Percentiles rank a stretch among this genome's conserved stretches.
Evolutionary conservation across 805 yeast genomes (phyloP).

Genomic region (Suhomyces xylopsoci): DNA sequence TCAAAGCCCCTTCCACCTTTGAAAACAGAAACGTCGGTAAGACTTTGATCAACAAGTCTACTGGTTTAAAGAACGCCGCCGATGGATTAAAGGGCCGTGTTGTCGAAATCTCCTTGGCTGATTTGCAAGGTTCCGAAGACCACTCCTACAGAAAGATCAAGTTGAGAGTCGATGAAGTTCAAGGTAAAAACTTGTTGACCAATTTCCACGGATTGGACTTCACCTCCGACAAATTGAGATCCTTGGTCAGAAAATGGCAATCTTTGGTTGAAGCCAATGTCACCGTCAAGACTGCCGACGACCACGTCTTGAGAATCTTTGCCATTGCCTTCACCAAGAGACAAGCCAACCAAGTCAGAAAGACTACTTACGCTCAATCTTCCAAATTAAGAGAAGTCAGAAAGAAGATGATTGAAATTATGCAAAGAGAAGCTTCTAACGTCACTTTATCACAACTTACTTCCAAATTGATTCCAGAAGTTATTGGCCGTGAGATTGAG

Average conservation of each 20-base stretch:
- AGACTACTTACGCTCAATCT: conserved; percentile 96
- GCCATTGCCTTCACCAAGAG: conserved; percentile 99
- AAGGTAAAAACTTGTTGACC: conserved; percentile 97
- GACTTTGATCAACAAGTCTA: conserved; percentile 96
- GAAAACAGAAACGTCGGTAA: conserved; percentile 99
- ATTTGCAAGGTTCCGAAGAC: conserved; percentile 98
- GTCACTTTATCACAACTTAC: conserved; percentile 95
- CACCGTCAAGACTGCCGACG: conserved; percentile 97
- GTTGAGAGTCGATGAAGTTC: conserved; percentile 98
- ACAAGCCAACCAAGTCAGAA: conserved; percentile 94
- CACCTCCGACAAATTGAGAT: conserved; percentile 96
- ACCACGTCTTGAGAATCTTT: conserved; percentile 93
- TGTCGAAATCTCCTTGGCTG: conserved; percentile 93
- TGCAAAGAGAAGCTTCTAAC: conserved; percentile 93
- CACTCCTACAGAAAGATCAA: conserved; percentile 96
- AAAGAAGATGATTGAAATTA: conserved; percentile 94
- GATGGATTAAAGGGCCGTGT: conserved; percentile 98
- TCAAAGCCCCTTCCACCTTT: conserved; percentile 97
- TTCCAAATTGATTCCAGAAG: conserved; percentile 97
- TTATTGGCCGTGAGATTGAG: conserved; percentile 97
- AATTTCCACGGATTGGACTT: conserved; percentile 99
- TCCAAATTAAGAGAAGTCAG: conserved; percentile 97
- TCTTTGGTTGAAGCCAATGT: conserved; percentile 96
- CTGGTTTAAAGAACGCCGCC: conserved; percentile 97
- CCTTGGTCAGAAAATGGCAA: conserved; percentile 99